Evolutionary conservation across 2,329 filamentous ascomycete genomes (phyloP).

Genomic region (Ustulina deusta): DNA sequence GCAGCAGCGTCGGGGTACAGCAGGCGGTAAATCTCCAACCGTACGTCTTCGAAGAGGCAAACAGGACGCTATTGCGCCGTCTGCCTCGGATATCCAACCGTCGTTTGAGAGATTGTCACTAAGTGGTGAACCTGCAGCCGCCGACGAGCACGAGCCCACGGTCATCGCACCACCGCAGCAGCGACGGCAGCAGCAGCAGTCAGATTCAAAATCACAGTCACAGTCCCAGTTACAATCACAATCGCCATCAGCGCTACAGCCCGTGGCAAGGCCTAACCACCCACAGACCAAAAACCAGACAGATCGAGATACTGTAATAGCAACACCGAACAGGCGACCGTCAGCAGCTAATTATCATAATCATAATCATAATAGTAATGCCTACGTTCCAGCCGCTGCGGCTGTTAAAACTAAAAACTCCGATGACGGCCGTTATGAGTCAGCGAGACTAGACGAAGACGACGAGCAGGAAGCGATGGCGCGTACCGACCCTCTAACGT

Average conservation of each 20-base stretch:
- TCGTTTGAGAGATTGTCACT: slow-evolving; percentile 54
- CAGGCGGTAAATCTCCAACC: slow-evolving; percentile 44
- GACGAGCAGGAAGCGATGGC: background rate
- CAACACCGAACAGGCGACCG: background rate
- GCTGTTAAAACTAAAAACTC: background rate
- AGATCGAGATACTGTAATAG: slow-evolving; percentile 38
- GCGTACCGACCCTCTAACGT: slow-evolving; percentile 5
- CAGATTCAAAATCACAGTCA: slow-evolving; percentile 15
- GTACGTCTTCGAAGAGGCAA: slow-evolving; percentile 47
- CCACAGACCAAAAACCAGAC: slow-evolving; percentile 35
- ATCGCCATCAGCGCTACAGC: slow-evolving; percentile 40
- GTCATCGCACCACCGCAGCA: slow-evolving; percentile 37
- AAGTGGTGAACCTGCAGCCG: slow-evolving; percentile 48
- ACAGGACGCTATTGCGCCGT: slow-evolving; percentile 42
- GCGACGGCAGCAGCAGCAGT: slow-evolving; percentile 34
- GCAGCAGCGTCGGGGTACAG: slow-evolving; percentile 34
- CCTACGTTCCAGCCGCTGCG: slow-evolving; percentile 4
- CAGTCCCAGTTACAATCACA: slow-evolving; percentile 17
- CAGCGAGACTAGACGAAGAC: slow-evolving; percentile 35
- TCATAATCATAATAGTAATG: slow-evolving; percentile 3
- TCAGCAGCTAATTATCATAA: background rate
- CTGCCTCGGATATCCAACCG: slow-evolving; percentile 47
- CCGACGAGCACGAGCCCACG: slow-evolving; percentile 43
- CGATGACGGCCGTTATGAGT: slow-evolving; percentile 22
- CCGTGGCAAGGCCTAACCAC: slow-evolving; percentile 44